Evolutionary conservation across 208 protist species (phyloP).

Genomic region (Acanthamoeba healyi): DNA sequence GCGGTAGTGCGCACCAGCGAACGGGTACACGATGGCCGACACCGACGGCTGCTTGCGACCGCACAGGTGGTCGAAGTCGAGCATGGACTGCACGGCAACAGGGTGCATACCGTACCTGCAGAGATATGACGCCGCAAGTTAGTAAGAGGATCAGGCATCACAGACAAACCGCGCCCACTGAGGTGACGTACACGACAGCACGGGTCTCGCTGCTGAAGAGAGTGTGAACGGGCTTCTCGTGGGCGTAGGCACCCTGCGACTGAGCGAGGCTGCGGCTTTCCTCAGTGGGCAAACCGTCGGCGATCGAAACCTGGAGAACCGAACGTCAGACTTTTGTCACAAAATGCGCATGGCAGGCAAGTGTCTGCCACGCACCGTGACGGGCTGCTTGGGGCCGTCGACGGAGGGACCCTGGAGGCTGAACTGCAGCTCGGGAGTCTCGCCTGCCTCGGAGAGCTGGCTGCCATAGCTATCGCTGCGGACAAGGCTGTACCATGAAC

Average conservation of each 20-base stretch:
- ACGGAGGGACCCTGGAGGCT: not conserved
- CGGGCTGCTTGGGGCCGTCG: constrained; percentile 28
- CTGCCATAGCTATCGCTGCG: not conserved
- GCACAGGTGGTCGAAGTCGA: constrained; percentile 92
- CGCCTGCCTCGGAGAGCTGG: not conserved
- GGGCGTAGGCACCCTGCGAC: not conserved
- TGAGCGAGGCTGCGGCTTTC: not conserved
- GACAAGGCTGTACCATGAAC: not conserved
- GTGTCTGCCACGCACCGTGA: not conserved
- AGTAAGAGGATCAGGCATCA: not conserved
- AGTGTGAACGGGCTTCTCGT: constrained; percentile 8
- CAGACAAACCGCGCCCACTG: not conserved
- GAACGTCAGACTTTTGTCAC: not conserved
- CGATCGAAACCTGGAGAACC: not conserved
- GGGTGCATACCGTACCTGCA: constrained; percentile 82
- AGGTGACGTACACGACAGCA: constrained; percentile 77
- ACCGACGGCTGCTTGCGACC: constrained; percentile 87
- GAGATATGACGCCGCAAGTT: not conserved
- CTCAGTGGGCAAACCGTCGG: not conserved
- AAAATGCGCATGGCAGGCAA: not conserved
- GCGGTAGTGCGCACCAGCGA: constrained; percentile 81
- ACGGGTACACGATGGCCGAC: constrained; percentile 86
- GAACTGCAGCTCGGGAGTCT: not conserved
- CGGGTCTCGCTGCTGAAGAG: constrained; percentile 82
- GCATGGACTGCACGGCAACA: constrained; percentile 86